phyloP scores from a whole-genome alignment of 495 filamentous ascomycete species.

The Tuber magnatum region DNA sequence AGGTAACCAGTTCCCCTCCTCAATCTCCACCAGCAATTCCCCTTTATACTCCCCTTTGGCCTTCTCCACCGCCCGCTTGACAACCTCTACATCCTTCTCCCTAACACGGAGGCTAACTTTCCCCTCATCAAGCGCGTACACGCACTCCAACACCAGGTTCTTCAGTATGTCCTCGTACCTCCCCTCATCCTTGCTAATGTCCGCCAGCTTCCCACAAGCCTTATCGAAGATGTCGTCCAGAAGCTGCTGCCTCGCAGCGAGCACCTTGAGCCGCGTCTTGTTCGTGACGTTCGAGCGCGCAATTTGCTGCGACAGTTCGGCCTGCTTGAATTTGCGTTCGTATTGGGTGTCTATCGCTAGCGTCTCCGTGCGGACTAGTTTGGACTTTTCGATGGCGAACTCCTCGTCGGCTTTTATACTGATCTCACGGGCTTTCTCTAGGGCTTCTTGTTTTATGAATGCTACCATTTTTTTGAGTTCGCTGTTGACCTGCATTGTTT shows the following conservation, averaged over 20 bases:
- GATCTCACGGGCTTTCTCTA: constrained; percentile 95
- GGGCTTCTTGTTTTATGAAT: constrained; percentile 98
- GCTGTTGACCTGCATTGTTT: constrained; percentile 62
- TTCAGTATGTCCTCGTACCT: constrained; percentile 69
- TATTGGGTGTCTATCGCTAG: constrained; percentile 82
- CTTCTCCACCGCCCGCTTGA: constrained; percentile 65
- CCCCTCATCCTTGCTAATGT: constrained; percentile 57
- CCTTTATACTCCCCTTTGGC: constrained; percentile 74
- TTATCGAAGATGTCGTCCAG: constrained; percentile 86
- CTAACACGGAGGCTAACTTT: constrained; percentile 64
- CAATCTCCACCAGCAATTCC: constrained; percentile 60
- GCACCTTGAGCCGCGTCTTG: constrained; percentile 82
- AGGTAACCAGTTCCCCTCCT: constrained; percentile 70
- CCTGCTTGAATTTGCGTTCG: constrained; percentile 97
- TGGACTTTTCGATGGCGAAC: constrained; percentile 95
- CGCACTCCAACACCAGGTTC: constrained; percentile 77
- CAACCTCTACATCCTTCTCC: constrained; percentile 67
- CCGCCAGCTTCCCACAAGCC: constrained; percentile 59
- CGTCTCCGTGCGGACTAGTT: constrained; percentile 92
- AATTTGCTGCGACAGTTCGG: constrained; percentile 94
- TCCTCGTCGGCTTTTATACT: constrained; percentile 96
- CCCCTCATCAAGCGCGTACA: constrained; percentile 76
- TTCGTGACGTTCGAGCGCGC: constrained; percentile 88
- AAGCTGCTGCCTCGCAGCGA: constrained; percentile 77
- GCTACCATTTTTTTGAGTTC: constrained; percentile 99